Conservation (phyloP, 257 asterid species). For the Hygrophila difformis region DNA sequence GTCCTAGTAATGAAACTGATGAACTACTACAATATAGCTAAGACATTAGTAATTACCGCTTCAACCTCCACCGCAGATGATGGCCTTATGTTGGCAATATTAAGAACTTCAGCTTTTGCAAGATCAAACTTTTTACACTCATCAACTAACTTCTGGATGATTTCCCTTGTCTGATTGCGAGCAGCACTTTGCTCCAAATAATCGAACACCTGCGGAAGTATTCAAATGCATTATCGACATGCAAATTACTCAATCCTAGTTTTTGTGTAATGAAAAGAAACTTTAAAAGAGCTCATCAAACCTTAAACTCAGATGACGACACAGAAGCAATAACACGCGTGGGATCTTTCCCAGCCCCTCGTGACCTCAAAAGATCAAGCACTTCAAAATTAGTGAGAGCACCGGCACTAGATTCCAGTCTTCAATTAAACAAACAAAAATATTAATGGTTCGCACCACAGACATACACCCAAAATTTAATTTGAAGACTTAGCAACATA, state of each 20-base stretch:
- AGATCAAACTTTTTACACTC: slow-evolving; percentile 47
- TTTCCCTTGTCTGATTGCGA: slow-evolving; percentile 51
- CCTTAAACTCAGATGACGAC: slow-evolving; percentile 73
- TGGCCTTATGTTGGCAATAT: slow-evolving; percentile 61
- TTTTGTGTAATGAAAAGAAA: not conserved
- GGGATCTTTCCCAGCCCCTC: slow-evolving; percentile 80
- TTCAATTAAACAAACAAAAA: no score
- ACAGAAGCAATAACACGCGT: slow-evolving; percentile 53
- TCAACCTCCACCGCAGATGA: slow-evolving; percentile 36
- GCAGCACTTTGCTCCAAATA: slow-evolving; percentile 62
- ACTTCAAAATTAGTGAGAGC: slow-evolving; percentile 4
- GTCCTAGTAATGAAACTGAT: no score
- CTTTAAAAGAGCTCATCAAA: slow-evolving; percentile 13
- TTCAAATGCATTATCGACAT: not conserved
- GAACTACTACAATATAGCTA: no score
- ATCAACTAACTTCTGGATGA: slow-evolving; percentile 23
- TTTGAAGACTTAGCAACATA: no score
- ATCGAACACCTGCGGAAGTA: slow-evolving; percentile 52
- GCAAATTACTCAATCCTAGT: no score
- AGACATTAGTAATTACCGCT: slow-evolving; percentile 65
- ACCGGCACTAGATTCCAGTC: no score
- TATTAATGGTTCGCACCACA: no score
- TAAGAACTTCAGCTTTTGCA: slow-evolving; percentile 66
- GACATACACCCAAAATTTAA: no score
- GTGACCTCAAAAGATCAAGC: slow-evolving; percentile 63